Evolutionary conservation across 164 flowering plant genomes (phyloP).

Genomic region (Liriodendron chinense): DNA sequence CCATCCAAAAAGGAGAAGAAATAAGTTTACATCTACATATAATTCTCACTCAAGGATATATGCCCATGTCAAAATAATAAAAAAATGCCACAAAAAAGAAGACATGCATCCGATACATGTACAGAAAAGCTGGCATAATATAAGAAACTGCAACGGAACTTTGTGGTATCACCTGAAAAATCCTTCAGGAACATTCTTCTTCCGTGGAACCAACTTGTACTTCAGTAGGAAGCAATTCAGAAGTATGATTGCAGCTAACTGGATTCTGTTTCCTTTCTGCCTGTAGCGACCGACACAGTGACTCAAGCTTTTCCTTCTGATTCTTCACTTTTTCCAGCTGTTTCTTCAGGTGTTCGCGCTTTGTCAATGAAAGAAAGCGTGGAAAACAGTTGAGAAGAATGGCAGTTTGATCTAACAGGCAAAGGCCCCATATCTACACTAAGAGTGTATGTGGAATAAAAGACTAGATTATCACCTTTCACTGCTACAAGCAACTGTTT

Average conservation of each 20-base stretch:
- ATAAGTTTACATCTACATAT: neutral
- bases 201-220: constrained; percentile 1
- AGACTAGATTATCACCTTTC: neutral
- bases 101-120: neutral
- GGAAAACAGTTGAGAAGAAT: neutral
- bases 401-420: neutral
- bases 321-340: constrained; percentile 78
- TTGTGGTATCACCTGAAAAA: neutral
- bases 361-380: constrained; percentile 5
- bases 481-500: too few species aligned
- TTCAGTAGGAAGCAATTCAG: constrained; percentile 25
- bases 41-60: neutral
- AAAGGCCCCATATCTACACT: neutral
- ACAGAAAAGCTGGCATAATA: neutral
- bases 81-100: neutral
- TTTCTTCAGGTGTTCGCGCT: constrained; percentile 82
- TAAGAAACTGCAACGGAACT: neutral
- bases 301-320: constrained; percentile 89
- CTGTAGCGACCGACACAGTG: constrained; percentile 83
- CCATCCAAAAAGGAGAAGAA: neutral
- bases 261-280: constrained; percentile 73
- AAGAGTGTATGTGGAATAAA: neutral
- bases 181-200: constrained; percentile 3
- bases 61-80: neutral
- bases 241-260: constrained; percentile 23